Evolutionary conservation across 768 basidiomycete genomes (phyloP), one percentile per base, ranked within the genome.

Genomic region (Leucogyrophana mollusca): DNA sequence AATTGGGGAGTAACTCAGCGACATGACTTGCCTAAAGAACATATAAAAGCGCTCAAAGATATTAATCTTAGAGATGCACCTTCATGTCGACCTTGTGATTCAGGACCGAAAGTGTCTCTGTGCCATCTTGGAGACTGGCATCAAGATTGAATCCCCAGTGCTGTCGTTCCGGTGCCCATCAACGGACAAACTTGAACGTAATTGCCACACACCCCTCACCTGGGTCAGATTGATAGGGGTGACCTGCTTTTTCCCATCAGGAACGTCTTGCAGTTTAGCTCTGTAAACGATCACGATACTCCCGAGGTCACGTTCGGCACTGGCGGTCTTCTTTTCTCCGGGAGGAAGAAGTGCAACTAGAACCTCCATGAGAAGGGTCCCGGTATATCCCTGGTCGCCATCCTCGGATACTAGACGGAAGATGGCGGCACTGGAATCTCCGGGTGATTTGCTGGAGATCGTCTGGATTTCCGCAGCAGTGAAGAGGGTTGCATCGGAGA

Each of bases 61-160:
- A 24, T 7, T 34, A 24, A 41, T 6, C n/a, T n/a, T 18, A 25
- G 20, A 20, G 16, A 17, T 46, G n/a, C 35, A 68, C 73, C 59
- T 69, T 69, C 52, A 77, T 68, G 14, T 57, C 61, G 9, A 77
- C 50, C 39, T 59, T 55, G 52, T 77, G 85, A 32, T 77, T 69
- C 55, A 78, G 73, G 33, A 89, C 73, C 21, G 71, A 70, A 23
- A 78, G 63, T 13, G 67, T 59, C 25, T 76, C 73, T 3, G 64
- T 55, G 5, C 67, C 71, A 6, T 65, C 58, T 33, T 69, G 58
- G 34, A 84, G 66, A 55, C 85, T 87, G 1, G 83, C 86, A 25
- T 87, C 83, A 9, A 89, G 76, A 57, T 90, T 89, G 70, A 88
- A 89, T 22, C 87, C 87, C 85, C 86, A 89, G 61, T 89, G 87